Evolutionary conservation across 192 early-diverging fungal species (phyloP).

Genomic region (Podila horticola): DNA sequence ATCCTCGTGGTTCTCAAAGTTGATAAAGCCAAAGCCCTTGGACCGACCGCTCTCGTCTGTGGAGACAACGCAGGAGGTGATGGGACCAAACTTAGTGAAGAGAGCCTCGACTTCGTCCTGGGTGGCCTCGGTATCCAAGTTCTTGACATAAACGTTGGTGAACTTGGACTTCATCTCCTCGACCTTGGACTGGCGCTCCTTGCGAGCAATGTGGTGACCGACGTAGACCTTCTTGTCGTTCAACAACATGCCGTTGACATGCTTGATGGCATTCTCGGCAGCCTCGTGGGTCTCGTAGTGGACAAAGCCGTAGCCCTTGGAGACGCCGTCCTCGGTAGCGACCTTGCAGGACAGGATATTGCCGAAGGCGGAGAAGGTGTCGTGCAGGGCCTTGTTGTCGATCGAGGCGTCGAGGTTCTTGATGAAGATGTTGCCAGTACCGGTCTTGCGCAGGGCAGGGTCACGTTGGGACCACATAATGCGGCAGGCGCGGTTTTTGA

Average conservation of each 20-base stretch:
- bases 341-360: conserved; percentile 98
- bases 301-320: conserved; percentile 97
- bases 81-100: conserved; percentile 81
- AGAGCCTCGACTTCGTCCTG: conserved; percentile 80
- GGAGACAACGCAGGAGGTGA: conserved; percentile 82
- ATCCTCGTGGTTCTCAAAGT: conserved; percentile 90
- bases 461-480: conserved; percentile 99
- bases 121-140: conserved; percentile 79
- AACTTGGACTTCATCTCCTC: conserved; percentile 89
- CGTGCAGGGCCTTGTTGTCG: conserved; percentile 99
- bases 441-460: conserved; percentile 91
- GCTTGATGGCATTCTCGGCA: conserved; percentile 93
- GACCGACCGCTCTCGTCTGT: conserved; percentile 83
- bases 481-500: conserved; percentile 95
- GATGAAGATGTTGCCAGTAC: conserved; percentile 98
- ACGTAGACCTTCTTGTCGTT: conserved; percentile 97
- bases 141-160: conserved; percentile 98
- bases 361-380: conserved; percentile 97
- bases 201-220: conserved; percentile 88
- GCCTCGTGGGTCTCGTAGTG: conserved; percentile 95
- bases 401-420: conserved; percentile 98
- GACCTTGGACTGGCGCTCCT: conserved; percentile 89
- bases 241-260: conserved; percentile 98
- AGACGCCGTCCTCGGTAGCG: conserved; percentile 81
- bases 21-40: conserved; percentile 97